Base-by-base conservation (phyloP, 2,329 filamentous ascomycete genomes). In the Graphiopsis chlorocephala region DNA sequence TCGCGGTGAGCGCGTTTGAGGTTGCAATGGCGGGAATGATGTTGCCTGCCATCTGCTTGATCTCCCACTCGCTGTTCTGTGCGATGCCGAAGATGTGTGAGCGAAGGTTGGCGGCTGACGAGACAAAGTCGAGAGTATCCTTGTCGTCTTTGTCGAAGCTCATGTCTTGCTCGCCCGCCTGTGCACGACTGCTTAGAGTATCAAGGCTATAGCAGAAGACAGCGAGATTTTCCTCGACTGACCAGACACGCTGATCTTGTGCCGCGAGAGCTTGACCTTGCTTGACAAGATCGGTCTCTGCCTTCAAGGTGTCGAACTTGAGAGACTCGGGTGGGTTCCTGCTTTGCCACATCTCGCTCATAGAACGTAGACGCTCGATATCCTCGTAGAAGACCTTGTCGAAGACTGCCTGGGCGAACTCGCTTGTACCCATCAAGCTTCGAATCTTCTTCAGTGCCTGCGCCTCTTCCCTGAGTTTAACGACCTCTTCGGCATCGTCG, bases 1-100 rank as follows among this genome's bases (percentile, higher is more conserved):
- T 90, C 17, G 95, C 95, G 1, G 95, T 94, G 76, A 98, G 96
- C 17, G 95, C 95, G 76, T 99, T 99, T 0, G 95, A 98, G 0
- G 95, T 99, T 5, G 95, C 95, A 74, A 99, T 99, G 1, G 95
- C 95, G 1, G 95, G 95, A 67, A 99, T 99, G 72, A 99, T 99
- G 76, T 99, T 99, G 62, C 95, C 95, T 4, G 95, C 95, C 94
- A 98, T 99, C 79, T 99, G 86, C 80, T 99, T 99, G 72, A 95
- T 93, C 74, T 98, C 93, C 74, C 98, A 99, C 65, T 96, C 92
- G 25, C 93, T 96, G 76, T 92, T 94, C 4, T 83, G 80, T 62
- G 94, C 90, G 65, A 99, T 97, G 64, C 88, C 90, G 74, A 99
- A 99, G n/a, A 96, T 84, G 26, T 86, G 83, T 0, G 94, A 95